phyloP scores from a whole-genome alignment of 2,329 filamentous ascomycete species.

The Apiospora arundinis region DNA sequence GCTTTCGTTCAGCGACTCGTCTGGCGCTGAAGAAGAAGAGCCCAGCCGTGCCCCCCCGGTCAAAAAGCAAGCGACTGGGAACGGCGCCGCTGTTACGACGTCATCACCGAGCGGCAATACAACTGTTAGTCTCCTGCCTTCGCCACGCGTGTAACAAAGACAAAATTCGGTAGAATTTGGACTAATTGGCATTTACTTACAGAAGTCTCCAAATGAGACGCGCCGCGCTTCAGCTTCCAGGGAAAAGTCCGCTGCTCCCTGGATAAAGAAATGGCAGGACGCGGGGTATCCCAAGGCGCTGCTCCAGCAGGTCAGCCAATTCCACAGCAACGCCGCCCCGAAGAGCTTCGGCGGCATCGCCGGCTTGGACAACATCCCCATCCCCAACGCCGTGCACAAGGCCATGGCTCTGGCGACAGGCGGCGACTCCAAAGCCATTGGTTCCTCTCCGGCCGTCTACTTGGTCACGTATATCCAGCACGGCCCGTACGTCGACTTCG shows the following conservation, averaged over 20 bases:
- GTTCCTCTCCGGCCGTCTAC: not conserved
- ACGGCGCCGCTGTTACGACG: not conserved
- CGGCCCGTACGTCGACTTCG: not conserved
- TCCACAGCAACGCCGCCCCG: not conserved
- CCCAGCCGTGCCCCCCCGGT: not conserved
- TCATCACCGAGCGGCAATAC: not conserved
- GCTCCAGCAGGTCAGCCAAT: conserved; percentile 8
- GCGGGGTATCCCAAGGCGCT: conserved; percentile 4
- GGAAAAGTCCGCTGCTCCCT: not conserved
- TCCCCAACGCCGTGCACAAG: conserved; percentile 3
- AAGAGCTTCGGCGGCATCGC: not conserved
- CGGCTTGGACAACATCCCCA: not conserved
- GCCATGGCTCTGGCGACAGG: not conserved
- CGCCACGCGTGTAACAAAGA: not conserved
- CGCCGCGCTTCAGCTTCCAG: not conserved
- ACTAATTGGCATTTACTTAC: not conserved
- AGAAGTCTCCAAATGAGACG: not conserved
- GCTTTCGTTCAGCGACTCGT: not conserved
- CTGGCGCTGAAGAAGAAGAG: not conserved
- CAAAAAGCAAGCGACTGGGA: not conserved
- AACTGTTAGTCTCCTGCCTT: not conserved
- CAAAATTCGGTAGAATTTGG: too few species aligned
- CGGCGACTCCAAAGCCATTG: not conserved
- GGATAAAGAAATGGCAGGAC: conserved; percentile 1
- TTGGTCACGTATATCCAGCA: not conserved